Conservation (phyloP, 257 asterid species). For the Solanum chmielewskii region DNA sequence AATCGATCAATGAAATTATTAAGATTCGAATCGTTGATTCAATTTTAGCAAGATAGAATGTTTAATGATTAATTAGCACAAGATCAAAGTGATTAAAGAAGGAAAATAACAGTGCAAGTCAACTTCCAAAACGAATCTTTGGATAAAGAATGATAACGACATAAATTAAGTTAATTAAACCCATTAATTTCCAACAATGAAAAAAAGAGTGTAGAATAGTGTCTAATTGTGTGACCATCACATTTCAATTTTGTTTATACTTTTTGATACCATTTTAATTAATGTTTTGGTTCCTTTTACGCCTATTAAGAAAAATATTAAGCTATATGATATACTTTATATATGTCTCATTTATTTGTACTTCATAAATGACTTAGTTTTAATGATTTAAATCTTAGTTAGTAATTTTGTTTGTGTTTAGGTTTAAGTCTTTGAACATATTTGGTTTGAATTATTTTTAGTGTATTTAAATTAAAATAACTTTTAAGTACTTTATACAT, state of each 20-base stretch:
- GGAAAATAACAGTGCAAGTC: conserved; percentile 15
- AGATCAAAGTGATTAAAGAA: not conserved
- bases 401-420: not conserved
- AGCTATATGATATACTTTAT: no score
- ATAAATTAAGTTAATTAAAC: not conserved
- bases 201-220: not conserved
- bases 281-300: not conserved
- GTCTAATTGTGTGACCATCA: not conserved
- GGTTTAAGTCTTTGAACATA: not conserved
- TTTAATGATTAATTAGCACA: not conserved
- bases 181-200: not conserved
- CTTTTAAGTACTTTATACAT: no score
- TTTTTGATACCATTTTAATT: not conserved
- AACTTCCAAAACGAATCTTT: conserved; percentile 12
- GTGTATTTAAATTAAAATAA: no score
- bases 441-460: no score
- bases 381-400: not conserved
- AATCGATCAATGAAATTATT: no score
- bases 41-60: not conserved
- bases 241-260: not conserved
- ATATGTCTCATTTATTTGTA: not conserved
- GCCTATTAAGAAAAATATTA: not conserved
- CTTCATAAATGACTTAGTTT: not conserved
- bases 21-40: not conserved
- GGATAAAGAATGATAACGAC: conserved; percentile 19